Percentiles rank a stretch among this genome's conserved stretches.
These are phyloP conservation scores for Yarrowia porcina DNA, from an alignment of 805 yeast genomes.

Conservation along the genomic window DNA sequence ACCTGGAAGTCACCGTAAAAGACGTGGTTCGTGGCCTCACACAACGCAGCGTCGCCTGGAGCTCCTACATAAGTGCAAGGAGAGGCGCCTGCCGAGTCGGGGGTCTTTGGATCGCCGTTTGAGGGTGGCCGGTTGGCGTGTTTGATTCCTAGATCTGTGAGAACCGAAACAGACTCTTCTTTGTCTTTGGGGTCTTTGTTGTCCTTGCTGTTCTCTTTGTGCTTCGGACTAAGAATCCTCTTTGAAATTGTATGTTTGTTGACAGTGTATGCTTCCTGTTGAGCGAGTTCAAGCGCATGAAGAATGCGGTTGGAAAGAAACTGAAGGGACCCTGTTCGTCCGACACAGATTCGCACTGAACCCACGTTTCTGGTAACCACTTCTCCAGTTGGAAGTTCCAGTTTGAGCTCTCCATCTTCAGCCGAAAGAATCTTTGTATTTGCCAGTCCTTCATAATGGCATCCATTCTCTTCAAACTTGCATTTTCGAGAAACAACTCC, in stretches of 20 bases:
- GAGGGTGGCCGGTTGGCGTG: neutral
- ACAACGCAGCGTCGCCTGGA: neutral
- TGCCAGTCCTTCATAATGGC: constrained; percentile 30
- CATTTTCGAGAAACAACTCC: neutral
- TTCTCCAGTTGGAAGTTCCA: constrained; percentile 28
- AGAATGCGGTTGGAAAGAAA: constrained; percentile 30
- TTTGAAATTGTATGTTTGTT: constrained; percentile 26
- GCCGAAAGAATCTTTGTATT: constrained; percentile 29
- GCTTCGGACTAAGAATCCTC: constrained; percentile 22
- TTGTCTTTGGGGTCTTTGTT: neutral
- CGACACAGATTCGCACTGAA: constrained; percentile 33
- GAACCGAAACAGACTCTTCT: no score
- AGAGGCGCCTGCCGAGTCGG: constrained; percentile 26
- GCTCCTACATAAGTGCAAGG: neutral
- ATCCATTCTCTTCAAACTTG: neutral
- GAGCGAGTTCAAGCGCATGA: neutral
- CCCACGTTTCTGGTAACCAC: constrained; percentile 25
- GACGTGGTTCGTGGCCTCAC: neutral
- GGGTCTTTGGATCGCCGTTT: neutral
- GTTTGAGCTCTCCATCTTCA: constrained; percentile 28
- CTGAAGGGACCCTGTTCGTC: constrained; percentile 36
- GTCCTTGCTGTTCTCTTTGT: neutral
- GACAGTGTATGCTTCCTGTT: constrained; percentile 8
- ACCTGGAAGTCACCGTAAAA: constrained; percentile 28
- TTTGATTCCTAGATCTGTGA: neutral